Conservation (phyloP, 1,284 basidiomycete species). For the Abortiporus biennis region DNA sequence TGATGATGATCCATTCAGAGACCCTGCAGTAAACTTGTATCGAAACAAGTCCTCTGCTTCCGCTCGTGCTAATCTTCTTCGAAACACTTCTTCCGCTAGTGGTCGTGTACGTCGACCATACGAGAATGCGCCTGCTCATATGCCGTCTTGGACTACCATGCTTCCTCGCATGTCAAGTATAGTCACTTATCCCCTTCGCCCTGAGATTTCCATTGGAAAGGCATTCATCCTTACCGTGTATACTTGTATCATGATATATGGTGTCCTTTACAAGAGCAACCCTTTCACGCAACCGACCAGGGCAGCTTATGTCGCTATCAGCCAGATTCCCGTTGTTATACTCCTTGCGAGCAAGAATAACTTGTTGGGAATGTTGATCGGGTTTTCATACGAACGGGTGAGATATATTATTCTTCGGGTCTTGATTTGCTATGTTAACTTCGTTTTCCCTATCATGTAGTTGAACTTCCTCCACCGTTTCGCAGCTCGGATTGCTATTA, state of each 20-base stretch:
- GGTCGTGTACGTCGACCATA: conserved; percentile 5
- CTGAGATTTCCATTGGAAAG: conserved; percentile 46
- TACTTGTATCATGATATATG: conserved; percentile 40
- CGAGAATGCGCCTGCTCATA: conserved; percentile 23
- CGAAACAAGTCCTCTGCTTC: conserved; percentile 12
- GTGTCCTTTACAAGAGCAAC: conserved; percentile 44
- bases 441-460: conserved; percentile 26
- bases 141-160: conserved; percentile 26
- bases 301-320: conserved; percentile 56
- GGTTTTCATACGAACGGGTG: conserved; percentile 72
- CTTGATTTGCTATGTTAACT: too few relatives aligned
- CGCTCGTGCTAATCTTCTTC: conserved; percentile 17
- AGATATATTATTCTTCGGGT: conserved; percentile 12
- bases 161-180: conserved; percentile 21
- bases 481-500: conserved; percentile 56
- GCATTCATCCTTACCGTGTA: conserved; percentile 45
- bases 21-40: neutral
- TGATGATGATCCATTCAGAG: conserved; percentile 2
- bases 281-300: conserved; percentile 46
- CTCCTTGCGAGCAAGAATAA: conserved; percentile 74
- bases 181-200: conserved; percentile 27
- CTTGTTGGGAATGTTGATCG: conserved; percentile 53
- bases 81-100: conserved; percentile 15
- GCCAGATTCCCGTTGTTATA: conserved; percentile 69
- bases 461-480: conserved; percentile 79